A percentile compares a stretch with the other conserved stretches of the same genome.
Evolutionary conservation across 2,329 filamentous ascomycete genomes (phyloP).

Genomic region (Colletotrichum orchidophilum): DNA sequence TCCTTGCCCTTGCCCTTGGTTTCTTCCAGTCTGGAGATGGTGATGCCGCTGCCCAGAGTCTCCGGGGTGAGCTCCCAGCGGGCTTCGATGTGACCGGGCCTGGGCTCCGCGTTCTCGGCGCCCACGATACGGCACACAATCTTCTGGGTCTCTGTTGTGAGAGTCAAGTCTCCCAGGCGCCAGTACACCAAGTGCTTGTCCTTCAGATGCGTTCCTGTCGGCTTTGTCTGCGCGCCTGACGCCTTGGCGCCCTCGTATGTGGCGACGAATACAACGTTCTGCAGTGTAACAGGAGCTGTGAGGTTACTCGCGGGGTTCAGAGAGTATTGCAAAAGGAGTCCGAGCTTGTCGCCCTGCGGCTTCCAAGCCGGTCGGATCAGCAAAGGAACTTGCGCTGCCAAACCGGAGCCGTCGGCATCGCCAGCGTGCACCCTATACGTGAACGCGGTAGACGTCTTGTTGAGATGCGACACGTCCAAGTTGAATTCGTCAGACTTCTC

Average conservation of each 20-base stretch:
- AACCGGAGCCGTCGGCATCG: slow-evolving; percentile 54
- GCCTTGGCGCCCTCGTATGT: slow-evolving; percentile 75
- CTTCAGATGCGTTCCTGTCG: slow-evolving; percentile 79
- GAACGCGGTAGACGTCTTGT: slow-evolving; percentile 83
- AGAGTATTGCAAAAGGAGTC: slow-evolving; percentile 84
- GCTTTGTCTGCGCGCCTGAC: slow-evolving; percentile 78
- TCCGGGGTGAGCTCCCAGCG: slow-evolving; percentile 73
- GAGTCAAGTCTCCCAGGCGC: slow-evolving; percentile 79
- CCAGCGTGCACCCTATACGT: slow-evolving; percentile 89
- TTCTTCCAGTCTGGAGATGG: slow-evolving; percentile 65
- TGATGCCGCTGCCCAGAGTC: slow-evolving; percentile 70
- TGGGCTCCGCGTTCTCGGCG: slow-evolving; percentile 75
- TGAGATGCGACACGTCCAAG: slow-evolving; percentile 77
- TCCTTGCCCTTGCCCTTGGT: slow-evolving; percentile 63
- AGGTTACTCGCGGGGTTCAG: slow-evolving; percentile 76
- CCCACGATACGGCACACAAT: slow-evolving; percentile 83
- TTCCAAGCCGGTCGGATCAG: slow-evolving; percentile 83
- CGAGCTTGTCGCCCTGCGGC: slow-evolving; percentile 84
- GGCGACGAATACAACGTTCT: slow-evolving; percentile 79
- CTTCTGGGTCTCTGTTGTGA: slow-evolving; percentile 73
- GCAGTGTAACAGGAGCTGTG: slow-evolving; percentile 55
- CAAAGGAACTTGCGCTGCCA: slow-evolving; percentile 73
- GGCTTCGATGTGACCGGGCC: slow-evolving; percentile 82
- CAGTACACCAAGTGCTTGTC: slow-evolving; percentile 83
- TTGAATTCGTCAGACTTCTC: slow-evolving; percentile 82